These are phyloP conservation scores for Pythium myriotylum DNA, from an alignment of 352 stramenopile species.

Conservation along the genomic window DNA sequence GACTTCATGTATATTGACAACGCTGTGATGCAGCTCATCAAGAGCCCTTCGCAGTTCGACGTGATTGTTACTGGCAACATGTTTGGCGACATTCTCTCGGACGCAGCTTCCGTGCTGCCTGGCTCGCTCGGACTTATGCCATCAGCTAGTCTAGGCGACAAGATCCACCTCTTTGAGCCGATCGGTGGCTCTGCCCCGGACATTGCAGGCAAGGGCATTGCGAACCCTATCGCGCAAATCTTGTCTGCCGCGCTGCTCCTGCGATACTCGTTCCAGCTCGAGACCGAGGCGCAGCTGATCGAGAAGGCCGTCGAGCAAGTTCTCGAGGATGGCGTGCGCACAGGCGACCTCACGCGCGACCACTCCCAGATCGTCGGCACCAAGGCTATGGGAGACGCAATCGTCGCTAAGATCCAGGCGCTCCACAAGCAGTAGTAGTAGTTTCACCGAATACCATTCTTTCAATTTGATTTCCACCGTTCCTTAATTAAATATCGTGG, in stretches of 20 bases:
- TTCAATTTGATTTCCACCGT: background rate
- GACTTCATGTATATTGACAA: slow-evolving; percentile 99
- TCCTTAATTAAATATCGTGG: background rate
- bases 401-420: slow-evolving; percentile 76
- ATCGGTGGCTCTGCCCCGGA: slow-evolving; percentile 98
- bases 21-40: slow-evolving; percentile 98
- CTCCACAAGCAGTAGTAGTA: slow-evolving; percentile 33
- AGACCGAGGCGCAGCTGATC: slow-evolving; percentile 78
- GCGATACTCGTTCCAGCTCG: slow-evolving; percentile 91
- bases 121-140: slow-evolving; percentile 98
- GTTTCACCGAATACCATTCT: background rate
- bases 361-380: slow-evolving; percentile 59
- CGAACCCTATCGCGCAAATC: slow-evolving; percentile 98
- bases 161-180: slow-evolving; percentile 96
- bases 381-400: slow-evolving; percentile 75
- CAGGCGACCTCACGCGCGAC: slow-evolving; percentile 82
- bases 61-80: slow-evolving; percentile 99
- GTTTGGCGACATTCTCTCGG: slow-evolving; percentile 99
- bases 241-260: slow-evolving; percentile 97
- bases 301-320: slow-evolving; percentile 83
- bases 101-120: slow-evolving; percentile 97
- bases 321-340: slow-evolving; percentile 82
- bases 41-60: slow-evolving; percentile 98
- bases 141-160: slow-evolving; percentile 94
- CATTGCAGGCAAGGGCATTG: slow-evolving; percentile 96